Base-by-base conservation (phyloP, 2,329 filamentous ascomycete genomes). In the Fusarium udum region DNA sequence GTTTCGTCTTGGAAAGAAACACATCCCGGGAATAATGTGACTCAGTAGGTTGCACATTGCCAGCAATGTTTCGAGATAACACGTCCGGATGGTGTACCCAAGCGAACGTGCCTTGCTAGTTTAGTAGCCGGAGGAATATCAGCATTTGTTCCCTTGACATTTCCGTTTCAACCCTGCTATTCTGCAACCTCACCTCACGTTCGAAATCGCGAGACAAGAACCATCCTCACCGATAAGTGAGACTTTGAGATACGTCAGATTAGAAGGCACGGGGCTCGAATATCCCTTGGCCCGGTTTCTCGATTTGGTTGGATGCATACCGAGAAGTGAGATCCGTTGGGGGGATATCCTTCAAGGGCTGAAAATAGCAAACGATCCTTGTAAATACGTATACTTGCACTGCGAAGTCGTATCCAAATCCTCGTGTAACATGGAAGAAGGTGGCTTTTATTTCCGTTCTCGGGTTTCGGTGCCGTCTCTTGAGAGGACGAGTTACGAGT, bases 331-430 rank as follows among this genome's bases (percentile, higher is more conserved):
- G 67, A 64, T 63, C 53, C 37, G 51, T 45, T 45, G 58, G 52
- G 36, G 52, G 43, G 53, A 43, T 52, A 49, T 63, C 66, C 53
- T 45, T 39, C 32, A 34, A 45, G n/a, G 53, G 55, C 51, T 58
- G 71, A 72, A 73, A 71, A 73, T 72, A 64, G 60, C 26, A 62
- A 61, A 49, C 37, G 31, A 72, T 55, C 56, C 56, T 58, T 67
- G 63, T 46, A 42, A 48, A 46, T 53, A n/a, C 39, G 59, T 32
- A 59, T 51, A 40, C 24, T 51, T 63, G 28, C 45, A 64, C 32
- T 46, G 39, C 53, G 45, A 45, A 52, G 52, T 56, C 59, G 53
- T 48, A 57, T 58, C 39, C 48, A 48, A 63, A 43, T 66, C 40
- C 37, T 67, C 40, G 56, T 56, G 49, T 34, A 40, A 56, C 43